Conservation (phyloP, 2,329 filamentous ascomycete genomes). For the Alternaria sp. region DNA sequence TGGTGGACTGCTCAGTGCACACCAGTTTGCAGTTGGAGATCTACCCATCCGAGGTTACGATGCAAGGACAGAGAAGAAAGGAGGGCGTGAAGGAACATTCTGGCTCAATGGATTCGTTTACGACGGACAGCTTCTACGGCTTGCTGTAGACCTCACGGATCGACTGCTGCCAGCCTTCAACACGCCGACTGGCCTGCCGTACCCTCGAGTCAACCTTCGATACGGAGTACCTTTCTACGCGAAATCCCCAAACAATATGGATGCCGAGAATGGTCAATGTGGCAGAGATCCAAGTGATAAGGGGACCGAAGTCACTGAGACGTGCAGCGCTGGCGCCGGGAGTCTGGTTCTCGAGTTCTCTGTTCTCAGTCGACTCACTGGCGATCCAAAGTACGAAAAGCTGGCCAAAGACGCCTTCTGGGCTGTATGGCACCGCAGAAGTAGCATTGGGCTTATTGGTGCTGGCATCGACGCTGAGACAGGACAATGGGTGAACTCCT, state of each 20-base stretch:
- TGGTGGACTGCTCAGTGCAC: conserved; percentile 88
- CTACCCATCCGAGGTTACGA: conserved; percentile 83
- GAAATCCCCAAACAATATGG: conserved; percentile 78
- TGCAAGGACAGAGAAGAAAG: conserved; percentile 52
- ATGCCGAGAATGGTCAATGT: conserved; percentile 57
- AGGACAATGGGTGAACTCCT: conserved; percentile 85
- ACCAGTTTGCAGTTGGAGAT: conserved; percentile 90
- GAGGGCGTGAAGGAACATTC: conserved; percentile 56
- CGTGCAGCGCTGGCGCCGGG: conserved; percentile 94
- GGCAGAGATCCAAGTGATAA: conserved; percentile 53
- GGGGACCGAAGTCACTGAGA: conserved; percentile 82
- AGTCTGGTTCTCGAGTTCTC: conserved; percentile 94
- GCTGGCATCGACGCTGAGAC: conserved; percentile 91
- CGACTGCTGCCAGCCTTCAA: conserved; percentile 91
- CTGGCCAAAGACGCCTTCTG: conserved; percentile 92
- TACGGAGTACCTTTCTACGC: conserved; percentile 90
- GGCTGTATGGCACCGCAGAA: conserved; percentile 92
- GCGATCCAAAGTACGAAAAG: conserved; percentile 85
- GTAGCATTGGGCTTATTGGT: conserved; percentile 84
- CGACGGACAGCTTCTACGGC: conserved; percentile 85
- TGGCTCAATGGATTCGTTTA: conserved; percentile 84
- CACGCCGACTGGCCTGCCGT: conserved; percentile 88
- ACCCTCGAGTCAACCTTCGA: conserved; percentile 90
- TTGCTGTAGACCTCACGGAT: conserved; percentile 84
- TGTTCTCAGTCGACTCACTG: conserved; percentile 84